Evolutionary conservation across 352 stramenopile species (phyloP).

Genomic region (Pythium aphanidermatum): DNA sequence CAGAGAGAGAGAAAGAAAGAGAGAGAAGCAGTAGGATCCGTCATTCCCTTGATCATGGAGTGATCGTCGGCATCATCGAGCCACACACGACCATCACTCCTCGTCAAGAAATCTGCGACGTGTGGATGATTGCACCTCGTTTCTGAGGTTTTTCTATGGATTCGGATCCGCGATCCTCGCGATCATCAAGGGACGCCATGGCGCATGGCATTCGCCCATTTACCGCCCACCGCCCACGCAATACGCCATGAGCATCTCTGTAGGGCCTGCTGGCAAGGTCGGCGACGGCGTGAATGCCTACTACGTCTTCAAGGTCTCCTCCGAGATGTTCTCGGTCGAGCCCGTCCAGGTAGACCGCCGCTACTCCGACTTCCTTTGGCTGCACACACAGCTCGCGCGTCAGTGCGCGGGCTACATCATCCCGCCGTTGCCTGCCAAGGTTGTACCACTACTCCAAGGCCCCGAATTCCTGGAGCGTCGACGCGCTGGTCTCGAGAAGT

Average conservation of each 20-base stretch:
- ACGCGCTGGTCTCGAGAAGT: conserved; percentile 67
- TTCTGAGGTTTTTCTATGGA: conserved; percentile 7
- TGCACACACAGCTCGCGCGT: conserved; percentile 62
- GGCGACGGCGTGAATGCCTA: conserved; percentile 82
- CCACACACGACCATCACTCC: not conserved
- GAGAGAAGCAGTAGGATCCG: too few species aligned
- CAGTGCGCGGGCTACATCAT: conserved; percentile 83
- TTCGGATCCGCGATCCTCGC: conserved; percentile 3
- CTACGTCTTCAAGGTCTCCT: conserved; percentile 78
- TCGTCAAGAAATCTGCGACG: conserved; percentile 2
- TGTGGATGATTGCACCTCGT: conserved; percentile 3
- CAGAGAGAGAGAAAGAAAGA: too few species aligned
- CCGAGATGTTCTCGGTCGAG: conserved; percentile 31
- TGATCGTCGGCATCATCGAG: not conserved
- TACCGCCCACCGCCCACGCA: not conserved
- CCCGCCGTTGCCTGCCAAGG: conserved; percentile 69
- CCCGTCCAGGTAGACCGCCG: conserved; percentile 59
- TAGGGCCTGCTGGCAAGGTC: conserved; percentile 66
- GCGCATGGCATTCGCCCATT: not conserved
- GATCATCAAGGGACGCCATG: not conserved
- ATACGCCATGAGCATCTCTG: conserved; percentile 36
- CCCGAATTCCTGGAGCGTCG: conserved; percentile 76
- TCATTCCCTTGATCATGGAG: too few species aligned
- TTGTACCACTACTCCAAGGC: conserved; percentile 70
- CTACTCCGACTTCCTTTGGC: conserved; percentile 84